These are phyloP conservation scores for Penicillium hesseltinei DNA, from an alignment of 2,329 filamentous ascomycete species.

Conservation along the genomic window DNA sequence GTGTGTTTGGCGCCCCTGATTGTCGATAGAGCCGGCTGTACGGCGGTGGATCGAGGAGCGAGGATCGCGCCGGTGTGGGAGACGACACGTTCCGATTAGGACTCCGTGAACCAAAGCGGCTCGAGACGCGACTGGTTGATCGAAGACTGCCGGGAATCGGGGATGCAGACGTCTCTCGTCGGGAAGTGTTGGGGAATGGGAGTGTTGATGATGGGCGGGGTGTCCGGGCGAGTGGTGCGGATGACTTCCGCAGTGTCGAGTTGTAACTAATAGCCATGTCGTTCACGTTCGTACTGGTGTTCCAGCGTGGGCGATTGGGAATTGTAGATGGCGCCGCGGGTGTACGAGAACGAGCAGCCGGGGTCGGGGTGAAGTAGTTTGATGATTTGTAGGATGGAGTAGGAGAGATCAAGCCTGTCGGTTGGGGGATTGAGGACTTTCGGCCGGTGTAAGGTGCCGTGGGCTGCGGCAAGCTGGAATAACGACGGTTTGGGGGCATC, in stretches of 20 bases:
- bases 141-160: conserved; percentile 34
- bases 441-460: conserved; percentile 28
- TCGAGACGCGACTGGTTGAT: conserved; percentile 36
- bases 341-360: conserved; percentile 45
- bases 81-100: conserved; percentile 28
- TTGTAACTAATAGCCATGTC: conserved; percentile 67
- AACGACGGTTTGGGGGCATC: conserved; percentile 44
- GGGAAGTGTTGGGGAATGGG: conserved; percentile 42
- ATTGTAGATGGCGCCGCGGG: conserved; percentile 42
- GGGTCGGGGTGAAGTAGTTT: conserved; percentile 54
- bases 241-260: conserved; percentile 47
- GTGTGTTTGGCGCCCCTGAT: conserved; percentile 27
- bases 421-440: conserved; percentile 41
- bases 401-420: conserved; percentile 32
- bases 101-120: conserved; percentile 34
- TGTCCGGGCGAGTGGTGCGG: conserved; percentile 24
- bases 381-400: conserved; percentile 36
- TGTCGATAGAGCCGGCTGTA: conserved; percentile 42
- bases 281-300: conserved; percentile 61
- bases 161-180: conserved; percentile 44
- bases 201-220: conserved; percentile 43
- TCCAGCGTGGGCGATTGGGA: conserved; percentile 70
- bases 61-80: conserved; percentile 29
- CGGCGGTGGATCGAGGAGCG: conserved; percentile 40
- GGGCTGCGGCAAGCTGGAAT: conserved; percentile 49